Conservation (phyloP, 2,329 filamentous ascomycete genomes). For the Chalaropsis ovoidea region DNA sequence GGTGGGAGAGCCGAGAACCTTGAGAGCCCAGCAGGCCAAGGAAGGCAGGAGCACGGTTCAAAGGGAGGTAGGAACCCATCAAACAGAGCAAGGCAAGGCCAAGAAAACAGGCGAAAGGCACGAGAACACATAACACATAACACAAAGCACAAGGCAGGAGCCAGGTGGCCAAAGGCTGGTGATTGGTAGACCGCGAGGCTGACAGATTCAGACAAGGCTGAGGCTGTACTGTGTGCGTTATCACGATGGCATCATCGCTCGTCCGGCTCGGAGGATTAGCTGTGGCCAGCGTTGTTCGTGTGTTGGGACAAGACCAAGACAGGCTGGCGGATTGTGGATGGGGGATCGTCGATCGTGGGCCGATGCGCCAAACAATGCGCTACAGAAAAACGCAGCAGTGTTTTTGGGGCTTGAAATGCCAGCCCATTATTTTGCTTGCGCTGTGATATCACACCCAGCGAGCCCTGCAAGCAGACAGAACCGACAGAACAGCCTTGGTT, state of each 20-base stretch:
- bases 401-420: neutral
- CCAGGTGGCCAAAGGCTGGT: neutral
- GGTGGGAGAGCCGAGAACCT: conserved; percentile 13
- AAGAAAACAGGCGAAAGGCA: neutral
- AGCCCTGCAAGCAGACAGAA: neutral
- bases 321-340: neutral
- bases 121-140: too few relatives aligned
- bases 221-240: too few relatives aligned
- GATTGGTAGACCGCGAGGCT: too few relatives aligned
- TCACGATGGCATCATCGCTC: too few relatives aligned
- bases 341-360: neutral
- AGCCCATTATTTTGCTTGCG: neutral
- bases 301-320: neutral
- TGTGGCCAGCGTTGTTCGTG: neutral
- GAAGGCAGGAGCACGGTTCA: conserved; percentile 12
- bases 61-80: conserved; percentile 8
- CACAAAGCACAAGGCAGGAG: too few relatives aligned
- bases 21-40: neutral
- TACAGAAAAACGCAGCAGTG: neutral
- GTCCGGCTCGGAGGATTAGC: neutral
- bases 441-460: neutral
- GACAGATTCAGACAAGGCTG: too few relatives aligned
- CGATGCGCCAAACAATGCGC: neutral
- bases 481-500: neutral
- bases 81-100: neutral